These are phyloP conservation scores for Phytopythium montanum DNA, from an alignment of 352 stramenopile genomes.

Conservation along the genomic window DNA sequence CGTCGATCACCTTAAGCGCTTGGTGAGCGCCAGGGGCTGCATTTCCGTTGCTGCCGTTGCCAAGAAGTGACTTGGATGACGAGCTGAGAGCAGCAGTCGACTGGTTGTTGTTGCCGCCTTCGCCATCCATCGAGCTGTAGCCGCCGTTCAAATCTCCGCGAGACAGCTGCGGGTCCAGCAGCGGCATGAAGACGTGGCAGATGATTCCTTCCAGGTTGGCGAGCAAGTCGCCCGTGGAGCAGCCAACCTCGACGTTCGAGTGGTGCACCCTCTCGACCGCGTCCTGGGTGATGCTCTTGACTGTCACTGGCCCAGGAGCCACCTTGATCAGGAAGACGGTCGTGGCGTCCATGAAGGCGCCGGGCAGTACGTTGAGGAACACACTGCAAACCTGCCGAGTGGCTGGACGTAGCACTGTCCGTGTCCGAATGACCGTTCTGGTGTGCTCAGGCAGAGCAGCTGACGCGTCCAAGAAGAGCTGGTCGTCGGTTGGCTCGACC, in stretches of 20 bases:
- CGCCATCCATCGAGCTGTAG: neutral
- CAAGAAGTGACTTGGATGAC: neutral
- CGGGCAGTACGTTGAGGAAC: constrained; percentile 65
- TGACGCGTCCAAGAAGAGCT: constrained; percentile 63
- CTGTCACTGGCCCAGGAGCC: constrained; percentile 35
- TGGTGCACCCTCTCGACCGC: constrained; percentile 47
- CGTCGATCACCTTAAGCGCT: constrained; percentile 78
- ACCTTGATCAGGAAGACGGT: constrained; percentile 85
- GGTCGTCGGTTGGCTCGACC: constrained; percentile 56
- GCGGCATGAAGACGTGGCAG: constrained; percentile 87
- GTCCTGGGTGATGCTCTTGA: constrained; percentile 28
- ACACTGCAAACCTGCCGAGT: constrained; percentile 57
- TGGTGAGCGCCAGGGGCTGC: constrained; percentile 25
- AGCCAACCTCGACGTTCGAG: constrained; percentile 81
- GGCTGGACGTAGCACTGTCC: constrained; percentile 46
- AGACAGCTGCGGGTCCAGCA: constrained; percentile 73
- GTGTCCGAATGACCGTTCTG: constrained; percentile 38
- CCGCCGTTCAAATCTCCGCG: constrained; percentile 13
- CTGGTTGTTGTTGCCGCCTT: constrained; percentile 3
- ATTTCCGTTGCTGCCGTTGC: constrained; percentile 1
- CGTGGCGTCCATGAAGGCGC: constrained; percentile 50
- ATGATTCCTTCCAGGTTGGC: constrained; percentile 85
- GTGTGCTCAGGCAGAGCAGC: constrained; percentile 16
- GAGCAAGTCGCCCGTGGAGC: constrained; percentile 82
- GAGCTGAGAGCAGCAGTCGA: neutral